phyloP scores from a whole-genome alignment of 495 filamentous ascomycete species.

The Lentithecium fluviatile region DNA sequence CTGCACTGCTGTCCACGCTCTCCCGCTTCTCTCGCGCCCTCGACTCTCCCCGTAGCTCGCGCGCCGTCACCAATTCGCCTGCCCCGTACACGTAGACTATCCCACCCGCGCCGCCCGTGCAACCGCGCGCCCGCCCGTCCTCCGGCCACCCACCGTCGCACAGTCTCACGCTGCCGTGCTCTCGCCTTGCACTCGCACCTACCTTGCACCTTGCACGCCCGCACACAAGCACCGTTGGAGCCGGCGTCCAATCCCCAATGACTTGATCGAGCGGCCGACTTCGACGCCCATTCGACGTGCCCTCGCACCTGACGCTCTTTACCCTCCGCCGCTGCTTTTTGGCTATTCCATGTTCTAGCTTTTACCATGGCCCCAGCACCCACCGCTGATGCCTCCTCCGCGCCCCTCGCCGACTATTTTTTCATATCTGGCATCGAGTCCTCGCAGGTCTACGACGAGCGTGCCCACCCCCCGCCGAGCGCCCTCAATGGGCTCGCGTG shows the following conservation, averaged over 20 bases:
- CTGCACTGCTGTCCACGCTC: no score
- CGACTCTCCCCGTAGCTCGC: no score
- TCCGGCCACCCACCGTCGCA: conserved; percentile 15
- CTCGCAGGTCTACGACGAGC: conserved; percentile 55
- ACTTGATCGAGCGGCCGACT: conserved; percentile 20
- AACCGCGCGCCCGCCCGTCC: not conserved
- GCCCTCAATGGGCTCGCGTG: conserved; percentile 17
- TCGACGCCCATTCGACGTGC: conserved; percentile 20
- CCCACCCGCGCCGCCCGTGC: no score
- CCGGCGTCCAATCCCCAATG: conserved; percentile 29
- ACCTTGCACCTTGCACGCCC: conserved; percentile 26
- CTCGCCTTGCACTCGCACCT: conserved; percentile 26
- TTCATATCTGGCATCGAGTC: conserved; percentile 95
- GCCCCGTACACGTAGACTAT: not conserved
- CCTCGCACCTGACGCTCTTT: conserved; percentile 20
- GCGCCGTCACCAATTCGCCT: not conserved
- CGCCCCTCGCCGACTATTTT: conserved; percentile 95
- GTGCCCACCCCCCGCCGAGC: conserved; percentile 41
- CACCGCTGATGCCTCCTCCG: conserved; percentile 50
- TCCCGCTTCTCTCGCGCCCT: no score
- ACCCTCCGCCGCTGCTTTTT: conserved; percentile 7
- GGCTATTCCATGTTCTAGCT: conserved; percentile 21
- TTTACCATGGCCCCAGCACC: conserved; percentile 37
- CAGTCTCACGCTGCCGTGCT: conserved; percentile 20
- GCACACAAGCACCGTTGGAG: conserved; percentile 29